Conservation (phyloP, 2,329 filamentous ascomycete genomes). For the Talaromyces piceae region DNA sequence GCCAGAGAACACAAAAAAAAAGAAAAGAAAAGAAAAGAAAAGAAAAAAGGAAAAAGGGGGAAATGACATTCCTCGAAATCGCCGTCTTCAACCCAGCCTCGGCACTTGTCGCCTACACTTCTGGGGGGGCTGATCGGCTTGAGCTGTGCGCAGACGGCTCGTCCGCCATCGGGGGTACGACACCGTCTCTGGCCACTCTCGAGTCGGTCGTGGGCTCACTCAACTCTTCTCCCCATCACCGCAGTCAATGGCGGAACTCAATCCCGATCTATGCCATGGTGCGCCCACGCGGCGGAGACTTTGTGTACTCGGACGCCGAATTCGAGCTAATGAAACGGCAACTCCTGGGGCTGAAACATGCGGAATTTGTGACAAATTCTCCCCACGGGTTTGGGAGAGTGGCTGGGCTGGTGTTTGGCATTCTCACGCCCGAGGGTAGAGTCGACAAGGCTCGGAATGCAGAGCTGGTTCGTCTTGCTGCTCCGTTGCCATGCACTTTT, state of each 20-base stretch:
- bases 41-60: no score
- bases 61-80: conserved; percentile 30
- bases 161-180: conserved; percentile 36
- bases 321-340: conserved; percentile 19
- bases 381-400: conserved; percentile 18
- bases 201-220: conserved; percentile 15
- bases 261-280: conserved; percentile 49
- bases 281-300: conserved; percentile 41
- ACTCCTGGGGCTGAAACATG: neutral
- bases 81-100: conserved; percentile 43
- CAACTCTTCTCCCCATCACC: conserved; percentile 17
- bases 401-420: conserved; percentile 48
- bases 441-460: conserved; percentile 38
- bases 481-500: conserved; percentile 44
- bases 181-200: conserved; percentile 26
- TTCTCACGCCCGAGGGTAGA: conserved; percentile 25
- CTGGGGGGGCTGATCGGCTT: conserved; percentile 42
- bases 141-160: conserved; percentile 40
- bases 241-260: conserved; percentile 1
- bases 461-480: conserved; percentile 37
- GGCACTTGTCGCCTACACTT: conserved; percentile 33
- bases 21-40: no score
- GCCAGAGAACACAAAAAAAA: neutral
- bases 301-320: conserved; percentile 37
- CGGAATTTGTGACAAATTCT: neutral